Evolutionary conservation across 108 stramenopile species (phyloP).

Genomic region (Skeletonema costatum): DNA sequence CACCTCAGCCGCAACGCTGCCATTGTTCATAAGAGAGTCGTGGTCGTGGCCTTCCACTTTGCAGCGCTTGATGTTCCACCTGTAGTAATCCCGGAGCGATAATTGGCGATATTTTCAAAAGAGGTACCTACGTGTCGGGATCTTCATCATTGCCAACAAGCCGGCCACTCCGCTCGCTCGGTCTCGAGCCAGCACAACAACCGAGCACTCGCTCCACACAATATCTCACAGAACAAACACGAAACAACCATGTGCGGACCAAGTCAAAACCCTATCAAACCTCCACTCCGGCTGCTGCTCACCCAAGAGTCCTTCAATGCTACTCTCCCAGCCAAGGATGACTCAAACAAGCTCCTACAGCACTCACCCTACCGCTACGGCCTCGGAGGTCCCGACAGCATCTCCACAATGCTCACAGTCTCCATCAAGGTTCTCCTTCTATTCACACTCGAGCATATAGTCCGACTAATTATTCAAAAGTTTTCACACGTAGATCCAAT

Average conservation of each 20-base stretch:
- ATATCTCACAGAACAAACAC: not conserved
- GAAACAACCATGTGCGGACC: slow-evolving; percentile 31
- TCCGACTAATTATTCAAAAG: slow-evolving; percentile 1
- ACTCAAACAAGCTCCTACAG: slow-evolving; percentile 18
- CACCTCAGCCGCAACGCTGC: no score
- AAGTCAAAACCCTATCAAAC: not conserved
- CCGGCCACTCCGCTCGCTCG: not conserved
- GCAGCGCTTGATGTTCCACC: not conserved
- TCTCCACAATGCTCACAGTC: slow-evolving; percentile 44
- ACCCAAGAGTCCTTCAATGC: slow-evolving; percentile 37
- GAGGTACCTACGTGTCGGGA: not conserved
- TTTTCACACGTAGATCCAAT: slow-evolving; percentile 53
- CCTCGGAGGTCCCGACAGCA: slow-evolving; percentile 39
- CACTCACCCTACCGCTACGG: slow-evolving; percentile 25
- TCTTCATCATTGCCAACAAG: not conserved
- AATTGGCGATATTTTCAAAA: not conserved
- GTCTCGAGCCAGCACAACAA: no score
- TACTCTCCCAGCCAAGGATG: slow-evolving; percentile 14
- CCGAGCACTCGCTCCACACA: not conserved
- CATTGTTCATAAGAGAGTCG: no score
- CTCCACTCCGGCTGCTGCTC: slow-evolving; percentile 23
- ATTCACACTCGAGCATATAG: slow-evolving; percentile 23
- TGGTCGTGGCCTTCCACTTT: no score
- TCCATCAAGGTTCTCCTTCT: slow-evolving; percentile 35
- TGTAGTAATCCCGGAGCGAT: not conserved